Evolutionary conservation across 208 protist genomes (phyloP).

Genomic region (Porcisia hertigi): DNA sequence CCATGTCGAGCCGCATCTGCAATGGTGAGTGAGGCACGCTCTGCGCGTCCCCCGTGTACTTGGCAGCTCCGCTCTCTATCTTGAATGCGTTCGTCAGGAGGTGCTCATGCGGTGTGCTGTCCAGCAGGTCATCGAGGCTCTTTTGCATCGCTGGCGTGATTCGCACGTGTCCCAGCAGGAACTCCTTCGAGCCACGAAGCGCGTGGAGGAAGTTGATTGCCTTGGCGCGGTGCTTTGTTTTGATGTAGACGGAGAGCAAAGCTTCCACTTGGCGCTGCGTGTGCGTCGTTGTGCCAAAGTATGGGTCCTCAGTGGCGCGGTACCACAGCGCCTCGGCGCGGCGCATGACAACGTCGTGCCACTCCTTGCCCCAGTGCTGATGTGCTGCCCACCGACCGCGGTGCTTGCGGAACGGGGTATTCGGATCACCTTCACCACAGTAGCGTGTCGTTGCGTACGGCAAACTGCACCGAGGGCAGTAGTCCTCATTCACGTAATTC

Average conservation of each 20-base stretch:
- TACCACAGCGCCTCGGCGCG: slow-evolving; percentile 91
- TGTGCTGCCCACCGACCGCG: slow-evolving; percentile 87
- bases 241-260: slow-evolving; percentile 73
- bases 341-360: slow-evolving; percentile 83
- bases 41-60: slow-evolving; percentile 71
- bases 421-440: slow-evolving; percentile 83
- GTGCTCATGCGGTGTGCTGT: slow-evolving; percentile 80
- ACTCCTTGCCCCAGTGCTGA: slow-evolving; percentile 85
- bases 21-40: slow-evolving; percentile 77
- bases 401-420: slow-evolving; percentile 83
- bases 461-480: slow-evolving; percentile 88
- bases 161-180: slow-evolving; percentile 50
- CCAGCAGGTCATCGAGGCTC: slow-evolving; percentile 62
- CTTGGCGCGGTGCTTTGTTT: slow-evolving; percentile 80
- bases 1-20: slow-evolving; percentile 88
- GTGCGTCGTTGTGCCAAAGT: slow-evolving; percentile 75
- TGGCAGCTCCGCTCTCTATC: slow-evolving; percentile 47
- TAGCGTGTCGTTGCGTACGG: slow-evolving; percentile 80
- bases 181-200: slow-evolving; percentile 79
- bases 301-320: slow-evolving; percentile 85
- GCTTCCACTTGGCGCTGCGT: slow-evolving; percentile 86
- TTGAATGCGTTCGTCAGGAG: slow-evolving; percentile 85
- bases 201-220: slow-evolving; percentile 79
- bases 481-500: slow-evolving; percentile 83
- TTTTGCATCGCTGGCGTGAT: slow-evolving; percentile 71